phyloP scores from a whole-genome alignment of 352 stramenopile genomes.

The Phytophthora pini region DNA sequence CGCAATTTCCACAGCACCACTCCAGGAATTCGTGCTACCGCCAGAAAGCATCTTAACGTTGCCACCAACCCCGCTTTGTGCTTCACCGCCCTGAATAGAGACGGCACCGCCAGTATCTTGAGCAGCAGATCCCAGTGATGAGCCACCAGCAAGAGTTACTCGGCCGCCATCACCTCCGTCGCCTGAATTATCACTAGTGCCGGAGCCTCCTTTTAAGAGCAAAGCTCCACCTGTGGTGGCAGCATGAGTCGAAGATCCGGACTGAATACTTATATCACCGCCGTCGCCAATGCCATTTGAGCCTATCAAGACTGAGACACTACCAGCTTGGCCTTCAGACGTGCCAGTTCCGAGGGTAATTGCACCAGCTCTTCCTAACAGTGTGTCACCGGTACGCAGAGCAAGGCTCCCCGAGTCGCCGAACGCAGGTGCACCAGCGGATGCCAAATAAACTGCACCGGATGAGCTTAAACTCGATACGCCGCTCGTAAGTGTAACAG shows the following conservation, averaged over 20 bases:
- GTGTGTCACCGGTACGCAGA: conserved; percentile 47
- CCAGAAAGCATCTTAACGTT: conserved; percentile 57
- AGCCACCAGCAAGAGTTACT: conserved; percentile 57
- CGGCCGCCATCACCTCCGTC: conserved; percentile 74
- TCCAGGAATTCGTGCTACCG: conserved; percentile 55
- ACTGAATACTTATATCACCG: conserved; percentile 54
- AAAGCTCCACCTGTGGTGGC: conserved; percentile 62
- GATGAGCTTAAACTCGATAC: conserved; percentile 53
- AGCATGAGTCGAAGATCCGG: conserved; percentile 54
- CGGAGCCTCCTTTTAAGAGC: conserved; percentile 51
- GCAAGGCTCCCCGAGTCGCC: conserved; percentile 51
- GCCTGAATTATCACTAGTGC: conserved; percentile 71
- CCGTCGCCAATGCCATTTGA: conserved; percentile 55
- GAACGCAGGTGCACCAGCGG: conserved; percentile 41
- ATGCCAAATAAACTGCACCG: conserved; percentile 47
- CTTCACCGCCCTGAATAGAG: conserved; percentile 55
- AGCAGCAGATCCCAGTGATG: conserved; percentile 54
- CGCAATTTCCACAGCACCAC: conserved; percentile 54
- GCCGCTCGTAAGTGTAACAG: conserved; percentile 48
- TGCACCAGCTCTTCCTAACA: conserved; percentile 43
- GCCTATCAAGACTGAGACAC: conserved; percentile 48
- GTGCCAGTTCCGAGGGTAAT: conserved; percentile 56
- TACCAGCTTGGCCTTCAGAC: conserved; percentile 46
- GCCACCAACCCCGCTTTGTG: conserved; percentile 58
- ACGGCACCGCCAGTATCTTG: conserved; percentile 64